Percentiles rank a stretch among this genome's conserved stretches.
Evolutionary conservation across 1,284 basidiomycete species (phyloP).

Genomic region (Cystobasidium slooffiae): DNA sequence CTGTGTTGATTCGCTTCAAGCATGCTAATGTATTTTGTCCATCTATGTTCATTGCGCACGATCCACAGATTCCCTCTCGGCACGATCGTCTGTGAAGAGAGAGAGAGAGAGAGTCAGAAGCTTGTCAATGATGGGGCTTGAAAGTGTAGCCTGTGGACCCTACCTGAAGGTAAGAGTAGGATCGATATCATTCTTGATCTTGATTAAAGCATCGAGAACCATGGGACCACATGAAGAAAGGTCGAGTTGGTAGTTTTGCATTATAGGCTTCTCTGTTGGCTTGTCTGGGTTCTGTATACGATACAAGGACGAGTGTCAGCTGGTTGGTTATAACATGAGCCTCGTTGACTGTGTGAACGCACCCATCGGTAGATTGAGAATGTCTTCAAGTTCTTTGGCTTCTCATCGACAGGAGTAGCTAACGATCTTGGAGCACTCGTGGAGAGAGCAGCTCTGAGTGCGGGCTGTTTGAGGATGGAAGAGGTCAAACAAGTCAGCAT

Average conservation of each 20-base stretch:
- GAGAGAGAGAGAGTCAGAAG: constrained; percentile 9
- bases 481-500: background rate
- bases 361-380: constrained; percentile 98
- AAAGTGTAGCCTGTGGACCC: background rate
- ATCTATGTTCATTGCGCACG: constrained; percentile 99
- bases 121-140: background rate
- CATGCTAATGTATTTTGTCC: constrained; percentile 92
- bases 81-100: constrained; percentile 69
- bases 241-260: constrained; percentile 92
- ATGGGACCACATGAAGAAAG: constrained; percentile 95
- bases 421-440: constrained; percentile 38
- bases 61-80: constrained; percentile 97
- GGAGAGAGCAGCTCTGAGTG: constrained; percentile 31
- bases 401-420: constrained; percentile 39
- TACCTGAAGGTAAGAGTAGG: constrained; percentile 90
- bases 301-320: background rate
- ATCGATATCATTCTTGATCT: constrained; percentile 99
- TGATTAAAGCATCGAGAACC: constrained; percentile 93
- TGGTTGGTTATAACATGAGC: background rate
- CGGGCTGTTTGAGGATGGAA: constrained; percentile 15
- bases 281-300: constrained; percentile 85
- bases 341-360: constrained; percentile 52
- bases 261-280: constrained; percentile 84
- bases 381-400: constrained; percentile 67
- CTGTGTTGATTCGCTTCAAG: constrained; percentile 90